Percentiles rank a stretch among this genome's conserved stretches.
Evolutionary conservation across 257 asterid species (phyloP).

Genomic region (Coffea eugenioides): DNA sequence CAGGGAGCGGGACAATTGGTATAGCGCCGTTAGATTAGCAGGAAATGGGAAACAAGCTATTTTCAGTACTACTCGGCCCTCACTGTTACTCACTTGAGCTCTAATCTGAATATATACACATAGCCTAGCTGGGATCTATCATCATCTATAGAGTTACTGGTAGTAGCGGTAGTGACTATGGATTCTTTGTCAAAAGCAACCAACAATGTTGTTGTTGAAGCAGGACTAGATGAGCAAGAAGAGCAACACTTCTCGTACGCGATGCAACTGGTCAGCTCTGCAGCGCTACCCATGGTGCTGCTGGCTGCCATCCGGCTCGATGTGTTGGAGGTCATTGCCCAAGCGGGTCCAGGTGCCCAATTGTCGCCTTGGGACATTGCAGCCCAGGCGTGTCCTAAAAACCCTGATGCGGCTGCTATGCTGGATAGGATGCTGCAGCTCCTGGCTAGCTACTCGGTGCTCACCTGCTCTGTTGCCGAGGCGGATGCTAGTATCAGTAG

Average conservation of each 20-base stretch:
- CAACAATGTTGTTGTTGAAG: neutral
- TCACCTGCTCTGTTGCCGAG: slow-evolving; percentile 12
- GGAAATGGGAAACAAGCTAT: too few relatives aligned
- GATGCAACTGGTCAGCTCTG: slow-evolving; percentile 21
- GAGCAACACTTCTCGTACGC: slow-evolving; percentile 22
- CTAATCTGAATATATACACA: too few relatives aligned
- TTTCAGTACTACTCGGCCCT: too few relatives aligned
- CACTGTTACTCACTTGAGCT: too few relatives aligned
- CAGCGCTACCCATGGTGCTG: slow-evolving; percentile 26
- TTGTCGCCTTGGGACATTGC: slow-evolving; percentile 32
- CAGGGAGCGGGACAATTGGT: too few relatives aligned
- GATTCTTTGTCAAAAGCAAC: too few relatives aligned
- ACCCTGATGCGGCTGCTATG: slow-evolving; percentile 18
- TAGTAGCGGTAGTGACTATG: too few relatives aligned
- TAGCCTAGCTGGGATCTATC: too few relatives aligned
- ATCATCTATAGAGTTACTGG: too few relatives aligned
- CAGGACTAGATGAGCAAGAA: slow-evolving; percentile 7
- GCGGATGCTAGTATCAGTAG: neutral
- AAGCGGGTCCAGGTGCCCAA: slow-evolving; percentile 18
- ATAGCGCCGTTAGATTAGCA: too few relatives aligned
- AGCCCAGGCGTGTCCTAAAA: slow-evolving; percentile 2
- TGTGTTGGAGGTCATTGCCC: slow-evolving; percentile 19
- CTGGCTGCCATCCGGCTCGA: slow-evolving; percentile 13
- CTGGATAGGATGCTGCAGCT: slow-evolving; percentile 39
- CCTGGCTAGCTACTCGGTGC: slow-evolving; percentile 28